phyloP scores from a whole-genome alignment of 371 early-diverging fungal species.

The Mucor ambiguus region DNA sequence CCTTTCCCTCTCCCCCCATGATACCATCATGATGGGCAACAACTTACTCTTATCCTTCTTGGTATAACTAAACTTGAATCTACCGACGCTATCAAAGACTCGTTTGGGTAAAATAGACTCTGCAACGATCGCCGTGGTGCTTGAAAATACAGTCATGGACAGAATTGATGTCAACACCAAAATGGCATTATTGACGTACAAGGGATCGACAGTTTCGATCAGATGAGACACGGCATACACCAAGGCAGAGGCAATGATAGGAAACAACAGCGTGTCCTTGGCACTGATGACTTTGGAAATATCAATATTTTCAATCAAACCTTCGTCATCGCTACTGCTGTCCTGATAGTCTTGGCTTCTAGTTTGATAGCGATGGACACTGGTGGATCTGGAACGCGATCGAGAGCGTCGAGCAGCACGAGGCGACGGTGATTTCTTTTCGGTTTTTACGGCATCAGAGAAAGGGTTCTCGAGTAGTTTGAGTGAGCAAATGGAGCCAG shows the following conservation, averaged over 20 bases:
- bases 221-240: slow-evolving; percentile 9
- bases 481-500: slow-evolving; percentile 22
- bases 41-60: slow-evolving; percentile 16
- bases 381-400: not conserved
- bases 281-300: slow-evolving; percentile 12
- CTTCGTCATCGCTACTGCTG: slow-evolving; percentile 8
- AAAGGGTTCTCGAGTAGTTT: not conserved
- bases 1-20: not conserved
- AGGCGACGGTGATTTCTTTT: slow-evolving; percentile 1
- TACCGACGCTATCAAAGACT: slow-evolving; percentile 1
- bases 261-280: slow-evolving; percentile 19
- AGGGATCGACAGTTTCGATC: slow-evolving; percentile 4
- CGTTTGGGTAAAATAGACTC: slow-evolving; percentile 5
- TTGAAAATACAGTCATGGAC: slow-evolving; percentile 20
- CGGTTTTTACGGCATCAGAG: not conserved
- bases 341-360: not conserved
- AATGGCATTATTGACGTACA: slow-evolving; percentile 15
- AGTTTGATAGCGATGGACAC: not conserved
- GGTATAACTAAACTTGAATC: slow-evolving; percentile 18
- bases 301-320: not conserved
- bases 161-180: slow-evolving; percentile 7
- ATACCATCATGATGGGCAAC: not conserved
- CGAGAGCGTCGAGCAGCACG: not conserved
- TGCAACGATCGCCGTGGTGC: slow-evolving; percentile 10
- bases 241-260: slow-evolving; percentile 15